A percentile compares a stretch with the other conserved stretches of the same genome.
phyloP scores from a whole-genome alignment of 352 stramenopile species.

The Sclerospora graminicola region DNA sequence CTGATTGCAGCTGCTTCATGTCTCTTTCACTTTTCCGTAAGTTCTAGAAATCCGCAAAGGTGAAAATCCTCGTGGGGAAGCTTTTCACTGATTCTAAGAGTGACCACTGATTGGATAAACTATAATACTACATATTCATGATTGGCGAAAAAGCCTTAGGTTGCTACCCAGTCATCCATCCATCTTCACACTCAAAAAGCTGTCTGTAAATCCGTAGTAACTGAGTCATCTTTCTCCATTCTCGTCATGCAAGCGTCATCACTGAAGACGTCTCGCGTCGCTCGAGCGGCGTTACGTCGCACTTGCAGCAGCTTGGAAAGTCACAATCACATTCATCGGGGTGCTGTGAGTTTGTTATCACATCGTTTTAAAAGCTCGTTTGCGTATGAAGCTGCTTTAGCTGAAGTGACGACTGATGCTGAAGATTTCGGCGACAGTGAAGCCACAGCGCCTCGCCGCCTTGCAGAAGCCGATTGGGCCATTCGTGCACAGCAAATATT shows the following conservation, averaged over 20 bases:
- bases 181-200: not conserved
- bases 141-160: conserved; percentile 12
- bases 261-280: conserved; percentile 13
- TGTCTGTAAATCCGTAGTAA: too few species aligned
- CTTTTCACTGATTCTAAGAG: not conserved
- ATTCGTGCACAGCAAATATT: conserved; percentile 39
- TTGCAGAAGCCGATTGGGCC: conserved; percentile 45
- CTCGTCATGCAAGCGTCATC: conserved; percentile 18
- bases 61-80: not conserved
- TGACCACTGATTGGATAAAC: not conserved
- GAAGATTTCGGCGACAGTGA: conserved; percentile 12
- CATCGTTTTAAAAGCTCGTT: conserved; percentile 24
- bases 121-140: not conserved
- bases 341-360: conserved; percentile 4
- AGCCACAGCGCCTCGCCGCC: conserved; percentile 8
- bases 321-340: conserved; percentile 2
- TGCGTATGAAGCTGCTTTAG: conserved; percentile 8
- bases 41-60: not conserved
- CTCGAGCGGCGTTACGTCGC: conserved; percentile 11
- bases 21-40: not conserved
- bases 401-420: conserved; percentile 7
- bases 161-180: conserved; percentile 21
- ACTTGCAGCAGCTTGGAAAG: not conserved
- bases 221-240: too few species aligned
- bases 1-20: not conserved